Evolutionary conservation across 148 eudicot species (phyloP), one percentile per base, ranked within the genome.

Genomic region (Camellia sinensis): DNA sequence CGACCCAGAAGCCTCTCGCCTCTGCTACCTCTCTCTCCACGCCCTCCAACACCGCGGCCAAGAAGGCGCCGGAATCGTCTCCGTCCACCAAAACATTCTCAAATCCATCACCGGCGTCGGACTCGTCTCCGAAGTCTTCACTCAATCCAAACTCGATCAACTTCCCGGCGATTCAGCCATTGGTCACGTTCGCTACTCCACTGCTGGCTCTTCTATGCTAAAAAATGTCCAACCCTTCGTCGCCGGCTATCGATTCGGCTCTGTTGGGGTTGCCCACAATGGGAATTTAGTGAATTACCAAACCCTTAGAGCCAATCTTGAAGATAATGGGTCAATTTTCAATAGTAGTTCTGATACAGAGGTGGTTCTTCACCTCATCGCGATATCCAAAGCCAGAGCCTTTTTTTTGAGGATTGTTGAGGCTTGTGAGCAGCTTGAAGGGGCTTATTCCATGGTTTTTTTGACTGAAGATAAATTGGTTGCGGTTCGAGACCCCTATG

Each of bases 161-260:
- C 84, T 94, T 12, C 94, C 93, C 10, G 98, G 97, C 0, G 88
- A 89, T 3, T 77, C 76, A 3, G 85, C 98, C 1, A 94, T 94
- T 6, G 98, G 98, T 2, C 98, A 94, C 57, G 97, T 92, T 13
- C 81, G 98, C 43, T 94, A 92, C 73, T 94, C 97, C 6, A 92
- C 94, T 59, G 89, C 97, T 22, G 93, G 95, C 7, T 57, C 91
- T 18, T 88, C 91, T 57, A 89, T 91, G 93, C 74, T 91, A 11
- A 93, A 93, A 74, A 93, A 93, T 76, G 97, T 93, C 12, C 97
- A 93, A 80, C 97, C 97, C 3, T 92, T 93, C 66, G 94, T 91
- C 0, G 93, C 95, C 1, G 89, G 94, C 5, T 91, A 90, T 78
- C 73, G 90, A 72, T 92, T 80, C 66, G 97, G 97, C 2, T 89